Conservation (phyloP, 2,329 filamentous ascomycete species). For the Trichoderma gracile region DNA sequence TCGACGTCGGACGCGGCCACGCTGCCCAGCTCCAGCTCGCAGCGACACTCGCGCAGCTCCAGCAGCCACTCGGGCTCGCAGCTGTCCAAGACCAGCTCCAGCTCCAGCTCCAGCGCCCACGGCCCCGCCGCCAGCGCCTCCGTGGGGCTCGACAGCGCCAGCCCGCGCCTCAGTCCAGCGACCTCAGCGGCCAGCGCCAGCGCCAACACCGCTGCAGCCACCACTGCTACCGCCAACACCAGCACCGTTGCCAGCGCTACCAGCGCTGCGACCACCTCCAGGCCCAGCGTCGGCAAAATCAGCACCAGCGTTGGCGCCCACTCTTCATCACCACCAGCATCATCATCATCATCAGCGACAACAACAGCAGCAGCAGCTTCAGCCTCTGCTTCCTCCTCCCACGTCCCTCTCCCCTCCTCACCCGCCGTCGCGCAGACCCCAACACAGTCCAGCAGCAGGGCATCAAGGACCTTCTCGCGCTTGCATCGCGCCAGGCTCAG, state of each 20-base stretch:
- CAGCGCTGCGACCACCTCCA: background rate
- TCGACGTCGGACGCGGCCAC: conserved; percentile 22
- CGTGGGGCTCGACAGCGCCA: conserved; percentile 19
- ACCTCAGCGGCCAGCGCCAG: background rate
- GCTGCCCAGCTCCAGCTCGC: background rate
- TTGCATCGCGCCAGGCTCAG: conserved; percentile 30
- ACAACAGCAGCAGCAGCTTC: background rate
- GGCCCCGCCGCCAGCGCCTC: conserved; percentile 24
- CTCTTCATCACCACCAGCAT: background rate
- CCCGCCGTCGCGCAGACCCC: background rate
- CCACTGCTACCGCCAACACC: background rate
- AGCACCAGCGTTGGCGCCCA: background rate
- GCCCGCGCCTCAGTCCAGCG: conserved; percentile 3
- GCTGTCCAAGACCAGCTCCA: background rate
- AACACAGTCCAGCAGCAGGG: background rate
- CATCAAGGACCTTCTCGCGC: conserved; percentile 17
- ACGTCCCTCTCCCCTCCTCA: background rate
- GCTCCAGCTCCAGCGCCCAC: conserved; percentile 7
- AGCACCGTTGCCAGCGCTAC: too few species aligned
- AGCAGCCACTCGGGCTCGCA: conserved; percentile 26
- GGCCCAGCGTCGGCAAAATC: background rate
- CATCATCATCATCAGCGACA: background rate
- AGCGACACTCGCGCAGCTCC: conserved; percentile 23
- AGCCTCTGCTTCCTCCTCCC: background rate
- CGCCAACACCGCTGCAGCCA: background rate